phyloP scores from a whole-genome alignment of 306 rosid species.

The Clitoria ternatea region DNA sequence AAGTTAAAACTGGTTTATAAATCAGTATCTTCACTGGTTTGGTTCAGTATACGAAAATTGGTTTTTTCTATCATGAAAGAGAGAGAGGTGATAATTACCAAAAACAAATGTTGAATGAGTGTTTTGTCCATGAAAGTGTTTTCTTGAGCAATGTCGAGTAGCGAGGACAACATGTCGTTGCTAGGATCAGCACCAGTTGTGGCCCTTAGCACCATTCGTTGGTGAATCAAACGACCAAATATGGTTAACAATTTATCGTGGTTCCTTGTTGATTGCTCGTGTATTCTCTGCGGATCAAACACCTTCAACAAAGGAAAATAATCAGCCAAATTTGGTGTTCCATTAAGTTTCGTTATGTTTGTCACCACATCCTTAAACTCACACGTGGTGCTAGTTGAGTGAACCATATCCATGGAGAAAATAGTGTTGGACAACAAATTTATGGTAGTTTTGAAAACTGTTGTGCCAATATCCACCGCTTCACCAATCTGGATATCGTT shows the following conservation, averaged over 20 bases:
- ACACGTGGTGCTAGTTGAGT: background rate
- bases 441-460: background rate
- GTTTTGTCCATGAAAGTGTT: background rate
- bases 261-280: no score
- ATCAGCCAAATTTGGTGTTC: background rate
- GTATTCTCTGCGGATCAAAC: background rate
- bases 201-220: background rate
- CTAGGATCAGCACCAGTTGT: background rate
- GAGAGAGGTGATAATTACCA: background rate
- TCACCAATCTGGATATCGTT: background rate
- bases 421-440: background rate
- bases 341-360: background rate
- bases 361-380: background rate
- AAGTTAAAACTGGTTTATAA: no score
- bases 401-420: background rate
- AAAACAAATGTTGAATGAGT: background rate
- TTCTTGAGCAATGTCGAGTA: background rate
- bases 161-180: background rate
- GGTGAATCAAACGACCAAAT: background rate
- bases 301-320: background rate
- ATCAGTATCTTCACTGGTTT: no score
- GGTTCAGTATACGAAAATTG: no score
- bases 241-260: background rate
- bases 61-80: no score
- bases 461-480: constrained; percentile 25